Conservation (phyloP, 768 basidiomycete species). For the Suillus bovinus region DNA sequence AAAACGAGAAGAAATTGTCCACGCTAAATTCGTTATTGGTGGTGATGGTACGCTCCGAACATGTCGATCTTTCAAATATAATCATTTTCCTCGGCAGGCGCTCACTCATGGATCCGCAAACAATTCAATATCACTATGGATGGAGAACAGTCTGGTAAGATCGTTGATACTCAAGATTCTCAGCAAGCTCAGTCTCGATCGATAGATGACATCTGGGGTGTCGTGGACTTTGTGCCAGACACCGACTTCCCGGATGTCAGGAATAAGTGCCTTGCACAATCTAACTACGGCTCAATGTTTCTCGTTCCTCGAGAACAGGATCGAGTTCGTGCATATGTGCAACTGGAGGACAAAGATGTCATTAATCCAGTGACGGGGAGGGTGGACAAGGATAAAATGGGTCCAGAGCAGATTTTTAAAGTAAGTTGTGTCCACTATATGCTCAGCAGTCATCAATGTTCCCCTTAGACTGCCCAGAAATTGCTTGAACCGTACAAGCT, state of each 20-base stretch:
- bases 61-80: background rate
- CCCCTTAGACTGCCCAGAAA: conserved; percentile 37
- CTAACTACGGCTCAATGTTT: conserved; percentile 49
- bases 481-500: conserved; percentile 43
- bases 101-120: conserved; percentile 84
- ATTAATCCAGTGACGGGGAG: conserved; percentile 40
- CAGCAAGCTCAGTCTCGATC: no score
- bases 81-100: conserved; percentile 43
- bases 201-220: no score
- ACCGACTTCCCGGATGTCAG: no score
- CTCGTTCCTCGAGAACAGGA: conserved; percentile 52
- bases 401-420: conserved; percentile 41
- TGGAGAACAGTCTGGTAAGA: conserved; percentile 53
- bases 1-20: conserved; percentile 51
- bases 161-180: no score
- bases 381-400: conserved; percentile 39
- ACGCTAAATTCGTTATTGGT: conserved; percentile 75
- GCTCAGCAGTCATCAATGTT: background rate
- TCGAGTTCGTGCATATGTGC: conserved; percentile 51
- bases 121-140: conserved; percentile 65
- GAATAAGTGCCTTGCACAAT: conserved; percentile 17
- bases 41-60: conserved; percentile 55
- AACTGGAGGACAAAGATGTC: conserved; percentile 43
- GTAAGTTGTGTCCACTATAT: conserved; percentile 18
- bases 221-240: no score